A percentile compares a stretch with the other conserved stretches of the same genome.
Evolutionary conservation across 345 rosid genomes (phyloP).

Genomic region (Ricinus communis): DNA sequence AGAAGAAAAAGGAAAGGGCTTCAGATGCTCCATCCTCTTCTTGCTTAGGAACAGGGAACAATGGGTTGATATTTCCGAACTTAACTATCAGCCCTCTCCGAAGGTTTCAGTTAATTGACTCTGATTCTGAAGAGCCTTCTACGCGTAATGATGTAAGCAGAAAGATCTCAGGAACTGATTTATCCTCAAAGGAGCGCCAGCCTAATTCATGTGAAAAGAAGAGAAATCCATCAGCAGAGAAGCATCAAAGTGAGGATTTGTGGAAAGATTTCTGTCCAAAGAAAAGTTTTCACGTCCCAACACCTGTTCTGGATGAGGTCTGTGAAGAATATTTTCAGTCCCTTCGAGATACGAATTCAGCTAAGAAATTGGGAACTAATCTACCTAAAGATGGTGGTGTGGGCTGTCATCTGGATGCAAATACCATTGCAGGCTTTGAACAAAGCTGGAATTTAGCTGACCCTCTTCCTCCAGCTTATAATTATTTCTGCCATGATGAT

Average conservation of each 20-base stretch:
- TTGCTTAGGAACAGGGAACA: constrained; percentile 34
- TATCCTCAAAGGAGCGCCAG: constrained; percentile 27
- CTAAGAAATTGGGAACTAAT: constrained; percentile 30
- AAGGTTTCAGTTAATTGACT: constrained; percentile 75
- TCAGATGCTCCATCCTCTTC: constrained; percentile 42
- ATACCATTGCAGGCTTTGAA: constrained; percentile 27
- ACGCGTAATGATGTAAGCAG: constrained; percentile 23
- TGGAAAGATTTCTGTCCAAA: constrained; percentile 65
- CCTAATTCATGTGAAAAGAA: constrained; percentile 31
- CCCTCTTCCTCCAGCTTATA: constrained; percentile 68
- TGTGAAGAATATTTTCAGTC: constrained; percentile 76
- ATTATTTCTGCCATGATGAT: constrained; percentile 75
- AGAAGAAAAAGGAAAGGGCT: constrained; percentile 34
- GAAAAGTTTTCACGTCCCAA: constrained; percentile 44
- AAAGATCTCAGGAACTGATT: constrained; percentile 30
- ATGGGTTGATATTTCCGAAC: constrained; percentile 44
- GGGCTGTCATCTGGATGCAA: constrained; percentile 12
- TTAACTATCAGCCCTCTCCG: constrained; percentile 74
- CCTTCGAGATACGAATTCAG: constrained; percentile 32
- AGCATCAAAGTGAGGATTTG: constrained; percentile 43
- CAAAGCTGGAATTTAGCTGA: constrained; percentile 36
- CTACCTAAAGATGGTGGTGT: constrained; percentile 18
- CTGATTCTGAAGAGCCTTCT: constrained; percentile 58
- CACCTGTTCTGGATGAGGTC: constrained; percentile 81
- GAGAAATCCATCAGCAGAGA: constrained; percentile 28